A percentile compares a stretch with the other conserved stretches of the same genome.
Evolutionary conservation across 441 rosid species (phyloP).

Genomic region (Francoa sonchifolia): DNA sequence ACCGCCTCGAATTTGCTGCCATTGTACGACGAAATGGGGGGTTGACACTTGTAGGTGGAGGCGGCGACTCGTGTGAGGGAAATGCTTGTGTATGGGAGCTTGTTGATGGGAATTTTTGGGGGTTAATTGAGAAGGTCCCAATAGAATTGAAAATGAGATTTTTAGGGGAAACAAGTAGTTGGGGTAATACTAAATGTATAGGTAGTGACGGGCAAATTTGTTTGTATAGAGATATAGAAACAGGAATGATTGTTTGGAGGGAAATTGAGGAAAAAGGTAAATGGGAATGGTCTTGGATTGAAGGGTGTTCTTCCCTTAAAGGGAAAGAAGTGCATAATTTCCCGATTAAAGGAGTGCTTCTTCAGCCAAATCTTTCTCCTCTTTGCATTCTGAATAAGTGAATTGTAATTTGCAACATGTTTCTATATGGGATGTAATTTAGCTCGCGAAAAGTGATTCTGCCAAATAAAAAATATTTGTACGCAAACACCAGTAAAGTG

Average conservation of each 20-base stretch:
- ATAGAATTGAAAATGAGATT: constrained; percentile 24
- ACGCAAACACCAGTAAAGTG: too few relatives aligned
- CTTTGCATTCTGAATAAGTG: constrained; percentile 4
- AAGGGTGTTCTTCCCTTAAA: constrained; percentile 21
- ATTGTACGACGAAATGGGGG: constrained; percentile 16
- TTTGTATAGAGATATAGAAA: constrained; percentile 31
- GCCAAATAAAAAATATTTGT: too few relatives aligned
- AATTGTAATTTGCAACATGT: too few relatives aligned
- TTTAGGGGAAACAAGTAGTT: constrained; percentile 19
- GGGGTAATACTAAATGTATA: constrained; percentile 32
- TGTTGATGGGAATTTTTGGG: constrained; percentile 18
- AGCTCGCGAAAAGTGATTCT: too few relatives aligned
- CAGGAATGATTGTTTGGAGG: constrained; percentile 40
- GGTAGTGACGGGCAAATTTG: constrained; percentile 24
- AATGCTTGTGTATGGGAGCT: constrained; percentile 33
- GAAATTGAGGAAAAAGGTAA: constrained; percentile 13
- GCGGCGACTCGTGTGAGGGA: constrained; percentile 17
- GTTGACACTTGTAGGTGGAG: constrained; percentile 26
- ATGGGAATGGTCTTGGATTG: constrained; percentile 43
- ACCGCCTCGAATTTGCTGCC: constrained; percentile 33
- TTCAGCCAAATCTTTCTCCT: constrained; percentile 29
- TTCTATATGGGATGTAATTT: too few relatives aligned
- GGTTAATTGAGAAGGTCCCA: constrained; percentile 20
- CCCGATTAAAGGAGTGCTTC: constrained; percentile 25
- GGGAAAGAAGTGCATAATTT: constrained; percentile 20